Conservation (phyloP, 1,139 yeast species). For the Candida pseudocylindracea region DNA sequence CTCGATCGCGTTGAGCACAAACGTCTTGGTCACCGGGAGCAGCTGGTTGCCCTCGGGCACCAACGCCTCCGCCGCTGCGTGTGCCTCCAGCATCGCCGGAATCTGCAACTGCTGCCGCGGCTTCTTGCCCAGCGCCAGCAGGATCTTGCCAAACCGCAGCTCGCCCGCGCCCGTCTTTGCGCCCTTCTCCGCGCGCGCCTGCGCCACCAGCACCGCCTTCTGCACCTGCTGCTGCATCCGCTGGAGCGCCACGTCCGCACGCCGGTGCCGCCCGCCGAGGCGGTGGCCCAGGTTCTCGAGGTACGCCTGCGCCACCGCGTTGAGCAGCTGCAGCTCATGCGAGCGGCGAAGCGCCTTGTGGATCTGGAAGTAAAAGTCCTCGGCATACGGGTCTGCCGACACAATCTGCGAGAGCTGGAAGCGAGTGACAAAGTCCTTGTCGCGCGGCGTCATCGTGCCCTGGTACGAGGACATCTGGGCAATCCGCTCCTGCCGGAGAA, state of each 20-base stretch:
- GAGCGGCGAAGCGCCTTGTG: constrained; percentile 21
- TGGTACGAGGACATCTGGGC: constrained; percentile 63
- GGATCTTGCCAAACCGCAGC: constrained; percentile 81
- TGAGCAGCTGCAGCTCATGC: constrained; percentile 17
- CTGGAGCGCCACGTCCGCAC: constrained; percentile 89
- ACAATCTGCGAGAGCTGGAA: constrained; percentile 91
- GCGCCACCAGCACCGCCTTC: constrained; percentile 87
- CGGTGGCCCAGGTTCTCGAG: constrained; percentile 85
- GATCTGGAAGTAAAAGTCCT: constrained; percentile 91
- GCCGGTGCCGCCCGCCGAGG: constrained; percentile 66
- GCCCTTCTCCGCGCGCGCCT: constrained; percentile 55
- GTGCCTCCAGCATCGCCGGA: constrained; percentile 13
- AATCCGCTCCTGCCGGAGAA: constrained; percentile 53
- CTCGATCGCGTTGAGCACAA: constrained; percentile 40
- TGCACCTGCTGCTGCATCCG: constrained; percentile 98
- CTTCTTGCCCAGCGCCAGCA: constrained; percentile 61
- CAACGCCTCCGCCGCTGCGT: constrained; percentile 17
- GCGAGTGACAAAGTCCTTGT: constrained; percentile 84
- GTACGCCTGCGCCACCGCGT: constrained; percentile 83
- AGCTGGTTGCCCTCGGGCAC: constrained; percentile 6
- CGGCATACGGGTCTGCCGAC: constrained; percentile 92
- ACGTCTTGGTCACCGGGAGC: constrained; percentile 14
- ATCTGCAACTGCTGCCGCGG: constrained; percentile 79
- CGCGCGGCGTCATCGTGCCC: constrained; percentile 93
- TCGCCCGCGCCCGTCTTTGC: constrained; percentile 11